phyloP scores from a whole-genome alignment of 139 green algal genomes.

The Chlamydomonas schloesseri region DNA sequence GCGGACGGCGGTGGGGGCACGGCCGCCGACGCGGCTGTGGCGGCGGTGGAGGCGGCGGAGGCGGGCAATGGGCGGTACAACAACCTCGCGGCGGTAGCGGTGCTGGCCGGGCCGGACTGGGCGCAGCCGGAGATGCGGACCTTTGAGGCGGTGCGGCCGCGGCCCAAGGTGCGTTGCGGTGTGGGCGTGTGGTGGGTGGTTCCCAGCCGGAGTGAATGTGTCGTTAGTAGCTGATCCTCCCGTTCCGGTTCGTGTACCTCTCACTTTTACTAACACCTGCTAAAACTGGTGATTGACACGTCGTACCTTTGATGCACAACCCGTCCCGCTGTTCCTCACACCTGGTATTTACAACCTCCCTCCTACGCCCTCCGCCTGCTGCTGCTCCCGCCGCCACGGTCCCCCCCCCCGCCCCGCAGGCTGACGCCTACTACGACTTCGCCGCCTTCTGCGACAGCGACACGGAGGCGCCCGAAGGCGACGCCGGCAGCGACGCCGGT shows the following conservation, averaged over 20 bases:
- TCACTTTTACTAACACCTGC: too few species aligned
- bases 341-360: too few species aligned
- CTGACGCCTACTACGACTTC: slow-evolving; percentile 53
- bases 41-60: neutral
- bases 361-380: too few species aligned
- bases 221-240: too few species aligned
- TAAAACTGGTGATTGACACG: too few species aligned
- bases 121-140: slow-evolving; percentile 62
- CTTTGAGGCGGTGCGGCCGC: slow-evolving; percentile 74
- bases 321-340: too few species aligned
- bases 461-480: slow-evolving; percentile 9
- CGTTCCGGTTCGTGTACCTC: too few species aligned
- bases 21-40: neutral
- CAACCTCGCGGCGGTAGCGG: slow-evolving; percentile 81
- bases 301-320: too few species aligned
- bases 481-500: neutral
- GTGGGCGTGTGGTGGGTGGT: neutral
- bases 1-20: too few species aligned
- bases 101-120: slow-evolving; percentile 73
- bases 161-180: slow-evolving; percentile 55
- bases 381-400: too few species aligned
- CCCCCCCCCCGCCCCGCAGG: too few species aligned
- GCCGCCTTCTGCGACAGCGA: slow-evolving; percentile 39
- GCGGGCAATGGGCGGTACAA: slow-evolving; percentile 51
- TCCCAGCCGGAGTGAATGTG: too few species aligned